Evolutionary conservation across 805 yeast species (phyloP).

Genomic region (Brettanomyces custersianus): DNA sequence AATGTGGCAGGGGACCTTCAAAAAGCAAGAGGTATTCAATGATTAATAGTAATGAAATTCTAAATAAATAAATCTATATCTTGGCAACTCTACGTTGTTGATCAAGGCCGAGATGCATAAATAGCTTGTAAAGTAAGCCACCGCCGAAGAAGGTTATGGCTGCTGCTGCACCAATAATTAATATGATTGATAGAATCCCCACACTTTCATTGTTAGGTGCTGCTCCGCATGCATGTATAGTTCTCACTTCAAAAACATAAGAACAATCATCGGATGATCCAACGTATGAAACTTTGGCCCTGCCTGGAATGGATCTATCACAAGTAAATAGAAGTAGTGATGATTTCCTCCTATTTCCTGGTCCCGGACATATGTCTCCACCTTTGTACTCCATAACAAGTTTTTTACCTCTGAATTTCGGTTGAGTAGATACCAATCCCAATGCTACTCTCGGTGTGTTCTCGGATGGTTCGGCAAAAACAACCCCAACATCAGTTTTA

Average conservation of each 20-base stretch:
- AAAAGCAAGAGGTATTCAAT: constrained; percentile 15
- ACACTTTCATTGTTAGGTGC: constrained; percentile 56
- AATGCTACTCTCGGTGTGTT: constrained; percentile 39
- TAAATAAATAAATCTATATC: background rate
- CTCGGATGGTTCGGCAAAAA: constrained; percentile 36
- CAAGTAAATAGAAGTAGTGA: constrained; percentile 67
- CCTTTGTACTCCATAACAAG: constrained; percentile 58
- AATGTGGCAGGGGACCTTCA: constrained; percentile 11
- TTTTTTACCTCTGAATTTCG: constrained; percentile 64
- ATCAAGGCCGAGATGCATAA: constrained; percentile 12
- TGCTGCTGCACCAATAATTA: constrained; percentile 38
- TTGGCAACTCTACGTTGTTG: background rate
- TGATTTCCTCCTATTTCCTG: constrained; percentile 45
- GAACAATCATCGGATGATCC: constrained; percentile 72
- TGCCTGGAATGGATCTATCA: constrained; percentile 61
- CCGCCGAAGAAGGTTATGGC: constrained; percentile 34
- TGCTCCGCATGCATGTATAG: constrained; percentile 82
- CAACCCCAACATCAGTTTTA: constrained; percentile 46
- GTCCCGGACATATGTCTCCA: constrained; percentile 54
- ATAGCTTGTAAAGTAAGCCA: constrained; percentile 28
- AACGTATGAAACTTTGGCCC: constrained; percentile 59
- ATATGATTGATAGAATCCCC: constrained; percentile 57
- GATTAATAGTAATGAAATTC: background rate
- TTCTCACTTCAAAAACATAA: constrained; percentile 75
- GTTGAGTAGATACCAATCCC: constrained; percentile 53